Base-by-base conservation (phyloP, 2,329 filamentous ascomycete species). In the Exophiala dermatitidis region DNA sequence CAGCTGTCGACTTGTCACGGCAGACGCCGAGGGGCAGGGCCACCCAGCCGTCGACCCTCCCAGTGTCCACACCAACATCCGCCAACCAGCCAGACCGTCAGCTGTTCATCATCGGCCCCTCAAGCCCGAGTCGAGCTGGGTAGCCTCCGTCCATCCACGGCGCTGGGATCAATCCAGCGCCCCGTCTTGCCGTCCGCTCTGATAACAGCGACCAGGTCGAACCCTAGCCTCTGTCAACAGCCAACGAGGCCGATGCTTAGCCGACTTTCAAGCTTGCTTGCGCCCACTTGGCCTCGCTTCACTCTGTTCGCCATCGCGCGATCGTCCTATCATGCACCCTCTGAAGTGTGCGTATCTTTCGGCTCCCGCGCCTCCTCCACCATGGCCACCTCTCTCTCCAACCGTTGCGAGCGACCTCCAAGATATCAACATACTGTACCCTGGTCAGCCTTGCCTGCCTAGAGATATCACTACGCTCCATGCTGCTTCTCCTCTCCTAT, bases 281-380 rank as follows among this genome's bases (percentile, higher is more conserved):
- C 6, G 7, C n/a, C 42, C 42, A 45, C 42, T 45, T 45, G 42
- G 30, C 42, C 8, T 41, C 48, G 48, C 42, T n/a, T 46, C 42
- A 33, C 33, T 33, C 5, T 10, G 7, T 44, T 38, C 36, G 10
- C 6, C 29, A 3, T 29, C 41, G 12, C 8, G 33, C 33, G 19
- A 28, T 30, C 42, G 10, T 45, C 29, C 42, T 45, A 45, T 45
- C 42, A 45, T n/a, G 10, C 48, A 5, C 48, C 26, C 12, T 46
- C 34, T 37, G 7, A 41, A 19, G 19, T 41, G 26, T 30, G 9
- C 48, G 44, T 38, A 42, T 55, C 53, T 52, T 51, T 55, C 53
- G 48, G 48, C 44, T 38, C 30, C 45, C 28, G 45, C 48, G 37
- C 37, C 48, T 41, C 49, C 40, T 8, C 43, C 41, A 37, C n/a